Base-by-base conservation (phyloP, 1,284 basidiomycete species). In the Neotropicomus parvogracilis region DNA sequence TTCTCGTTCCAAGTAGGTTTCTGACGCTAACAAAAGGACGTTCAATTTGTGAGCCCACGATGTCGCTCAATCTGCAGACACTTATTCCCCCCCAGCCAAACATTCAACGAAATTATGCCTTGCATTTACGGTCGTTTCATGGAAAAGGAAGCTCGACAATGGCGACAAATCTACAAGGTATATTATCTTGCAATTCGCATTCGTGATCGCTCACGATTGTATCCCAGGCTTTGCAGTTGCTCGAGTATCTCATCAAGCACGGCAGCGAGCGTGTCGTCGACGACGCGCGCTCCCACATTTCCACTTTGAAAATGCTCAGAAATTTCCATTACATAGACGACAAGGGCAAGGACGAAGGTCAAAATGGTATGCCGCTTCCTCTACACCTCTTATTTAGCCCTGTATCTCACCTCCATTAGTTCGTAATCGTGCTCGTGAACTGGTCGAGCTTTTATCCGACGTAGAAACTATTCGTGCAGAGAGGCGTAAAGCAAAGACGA, bases 81-180 rank as follows among this genome's bases (percentile, higher is more conserved):
- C 49, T 63, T 24, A 66, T 39, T 24, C 17, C 43, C 43, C 27
- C 34, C 4, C 64, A 95, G 91, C 73, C 92, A 95, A 75, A 85
- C 95, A 59, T 99, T 99, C 73, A 99, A 99, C 70, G 97, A 99
- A 74, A 94, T 99, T 65, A 98, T 99, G 94, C 95, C 97, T 3
- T 88, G 85, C 63, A 97, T 98, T 60, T 99, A 97, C 70, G 79
- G 86, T 4, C 83, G 91, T 21, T 93, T 93, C 70, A 94, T 94
- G 91, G 91, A 95, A 70, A 98, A 97, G 73, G 97, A 99, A 69
- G 97, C 97, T 0, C 77, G 88, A 26, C 93, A 99, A 66, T 99
- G 95, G 95, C 79, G 95, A 34, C 95, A 99, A 71, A 99, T 99
- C 55, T 99, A 99, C 81, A 99, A 99, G 78, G 91, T 85, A 33